Evolutionary conservation across 2,329 filamentous ascomycete species (phyloP).

Genomic region (Zymoseptoria tritici): DNA sequence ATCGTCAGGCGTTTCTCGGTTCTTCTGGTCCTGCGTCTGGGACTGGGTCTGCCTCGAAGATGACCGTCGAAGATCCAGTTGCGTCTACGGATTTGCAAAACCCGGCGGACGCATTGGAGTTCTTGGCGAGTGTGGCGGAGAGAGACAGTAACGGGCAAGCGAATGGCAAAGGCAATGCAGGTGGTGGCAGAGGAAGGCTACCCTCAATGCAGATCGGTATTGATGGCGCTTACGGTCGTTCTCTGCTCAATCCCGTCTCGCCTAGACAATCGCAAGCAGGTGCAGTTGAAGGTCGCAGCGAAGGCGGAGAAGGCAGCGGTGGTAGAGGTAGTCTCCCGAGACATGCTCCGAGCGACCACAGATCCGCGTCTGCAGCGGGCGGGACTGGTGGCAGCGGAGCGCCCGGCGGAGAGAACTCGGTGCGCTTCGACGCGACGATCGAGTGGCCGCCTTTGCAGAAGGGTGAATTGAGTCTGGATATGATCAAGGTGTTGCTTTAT

Average conservation of each 20-base stretch:
- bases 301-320: neutral
- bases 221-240: constrained; percentile 10
- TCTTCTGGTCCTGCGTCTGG: neutral
- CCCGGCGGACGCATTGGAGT: constrained; percentile 29
- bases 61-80: constrained; percentile 28
- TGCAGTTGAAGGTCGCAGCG: neutral
- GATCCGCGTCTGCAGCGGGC: neutral
- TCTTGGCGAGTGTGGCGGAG: constrained; percentile 28
- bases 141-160: constrained; percentile 18
- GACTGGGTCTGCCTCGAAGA: constrained; percentile 14
- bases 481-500: constrained; percentile 23
- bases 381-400: constrained; percentile 7
- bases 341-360: neutral
- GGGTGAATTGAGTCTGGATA: constrained; percentile 23
- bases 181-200: constrained; percentile 1
- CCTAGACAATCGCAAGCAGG: neutral
- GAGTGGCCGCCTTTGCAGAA: constrained; percentile 25
- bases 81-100: constrained; percentile 29
- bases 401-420: constrained; percentile 8
- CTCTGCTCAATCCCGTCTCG: neutral
- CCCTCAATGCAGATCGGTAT: constrained; percentile 24
- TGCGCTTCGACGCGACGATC: constrained; percentile 5
- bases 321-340: neutral
- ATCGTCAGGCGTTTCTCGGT: neutral
- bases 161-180: constrained; percentile 9